Percentiles rank a stretch among this genome's conserved stretches.
These are phyloP conservation scores for Globisporangium iwayamae DNA, from an alignment of 352 stramenopile genomes.

Conservation along the genomic window DNA sequence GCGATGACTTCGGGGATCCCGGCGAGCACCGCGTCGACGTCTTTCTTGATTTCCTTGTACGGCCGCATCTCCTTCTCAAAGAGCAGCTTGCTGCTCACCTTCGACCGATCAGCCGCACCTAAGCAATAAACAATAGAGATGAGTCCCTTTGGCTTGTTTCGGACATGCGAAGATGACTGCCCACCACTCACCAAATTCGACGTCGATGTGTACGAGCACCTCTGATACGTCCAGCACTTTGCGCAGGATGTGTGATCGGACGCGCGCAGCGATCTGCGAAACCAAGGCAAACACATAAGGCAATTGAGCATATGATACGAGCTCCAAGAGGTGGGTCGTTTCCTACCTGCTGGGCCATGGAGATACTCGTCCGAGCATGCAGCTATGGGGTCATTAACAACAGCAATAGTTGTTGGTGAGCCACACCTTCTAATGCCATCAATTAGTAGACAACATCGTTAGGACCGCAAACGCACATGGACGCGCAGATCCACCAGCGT, in stretches of 20 bases:
- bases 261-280: constrained; percentile 54
- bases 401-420: background rate
- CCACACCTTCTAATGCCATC: no score
- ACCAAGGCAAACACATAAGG: background rate
- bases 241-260: constrained; percentile 66
- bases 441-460: background rate
- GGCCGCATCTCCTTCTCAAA: constrained; percentile 62
- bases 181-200: constrained; percentile 53
- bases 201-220: constrained; percentile 85
- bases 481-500: constrained; percentile 82
- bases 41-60: constrained; percentile 70
- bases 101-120: constrained; percentile 24
- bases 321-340: background rate
- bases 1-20: constrained; percentile 65
- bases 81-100: constrained; percentile 27
- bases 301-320: background rate
- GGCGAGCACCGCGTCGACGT: constrained; percentile 57
- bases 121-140: constrained; percentile 3
- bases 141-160: background rate
- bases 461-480: constrained; percentile 44
- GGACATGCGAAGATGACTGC: background rate
- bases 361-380: constrained; percentile 77
- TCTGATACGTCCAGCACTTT: constrained; percentile 79
- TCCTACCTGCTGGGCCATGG: constrained; percentile 74
- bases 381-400: constrained; percentile 30